Percentiles rank a stretch among this genome's conserved stretches.
These are phyloP conservation scores for Kuraishia hungarica DNA, from an alignment of 805 yeast genomes.

Conservation along the genomic window DNA sequence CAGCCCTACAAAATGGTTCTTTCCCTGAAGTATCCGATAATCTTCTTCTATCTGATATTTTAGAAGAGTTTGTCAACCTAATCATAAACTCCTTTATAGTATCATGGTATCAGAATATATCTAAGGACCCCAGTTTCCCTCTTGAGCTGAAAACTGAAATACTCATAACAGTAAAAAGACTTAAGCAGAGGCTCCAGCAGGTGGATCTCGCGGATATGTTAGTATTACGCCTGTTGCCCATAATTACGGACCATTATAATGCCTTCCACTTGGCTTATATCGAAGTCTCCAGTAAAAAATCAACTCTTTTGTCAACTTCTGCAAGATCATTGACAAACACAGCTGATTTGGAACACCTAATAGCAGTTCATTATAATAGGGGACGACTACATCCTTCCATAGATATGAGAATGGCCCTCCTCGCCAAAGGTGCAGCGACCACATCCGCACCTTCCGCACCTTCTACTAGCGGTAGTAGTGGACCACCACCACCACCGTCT, in stretches of 20 bases:
- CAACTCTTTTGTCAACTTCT: conserved; percentile 7
- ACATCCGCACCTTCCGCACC: background rate
- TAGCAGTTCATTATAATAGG: conserved; percentile 35
- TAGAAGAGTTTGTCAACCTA: conserved; percentile 40
- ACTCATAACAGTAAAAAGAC: conserved; percentile 26
- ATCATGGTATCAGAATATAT: conserved; percentile 46
- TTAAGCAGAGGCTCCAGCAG: conserved; percentile 32
- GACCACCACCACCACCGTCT: no score
- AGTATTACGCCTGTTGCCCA: conserved; percentile 52
- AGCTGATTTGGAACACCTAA: conserved; percentile 28
- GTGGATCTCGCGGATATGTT: conserved; percentile 50
- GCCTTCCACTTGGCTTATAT: conserved; percentile 34
- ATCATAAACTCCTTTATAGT: conserved; percentile 45
- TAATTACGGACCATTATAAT: conserved; percentile 55
- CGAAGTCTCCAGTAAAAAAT: conserved; percentile 17
- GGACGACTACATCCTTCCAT: conserved; percentile 57
- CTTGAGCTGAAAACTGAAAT: conserved; percentile 37
- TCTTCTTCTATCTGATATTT: conserved; percentile 40
- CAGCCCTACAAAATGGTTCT: background rate
- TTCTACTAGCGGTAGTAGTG: background rate
- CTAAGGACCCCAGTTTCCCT: conserved; percentile 28
- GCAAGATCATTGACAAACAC: conserved; percentile 14
- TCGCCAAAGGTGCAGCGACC: background rate
- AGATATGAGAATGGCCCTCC: conserved; percentile 18
- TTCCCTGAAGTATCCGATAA: conserved; percentile 22